Base-by-base conservation (phyloP, 2,329 filamentous ascomycete species). In the Mycogone perniciosa region DNA sequence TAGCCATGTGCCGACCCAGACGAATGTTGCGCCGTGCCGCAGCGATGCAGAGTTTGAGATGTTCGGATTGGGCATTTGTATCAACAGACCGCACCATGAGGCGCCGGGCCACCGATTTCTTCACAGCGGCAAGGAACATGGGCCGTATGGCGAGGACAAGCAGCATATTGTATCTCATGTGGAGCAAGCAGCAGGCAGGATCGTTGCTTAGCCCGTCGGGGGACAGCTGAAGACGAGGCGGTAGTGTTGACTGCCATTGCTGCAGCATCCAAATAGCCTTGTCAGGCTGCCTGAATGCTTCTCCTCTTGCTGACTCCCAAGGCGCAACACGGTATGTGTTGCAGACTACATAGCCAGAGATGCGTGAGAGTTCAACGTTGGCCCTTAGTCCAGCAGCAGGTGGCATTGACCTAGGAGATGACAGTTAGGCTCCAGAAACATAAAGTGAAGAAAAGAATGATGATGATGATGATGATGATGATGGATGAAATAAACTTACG, bases 121-220 rank as follows among this genome's bases (percentile, higher is more conserved):
- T 75, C 29, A 76, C 72, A 2, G 72, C 68, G 6, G 68, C 64
- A 41, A 78, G 70, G 56, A 77, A 73, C 11, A 74, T 65, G 3
- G 76, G 75, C 0, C 76, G 72, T 30, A 75, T 65, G 8, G 73
- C 67, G 10, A 78, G 64, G 43, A 79, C 72, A n/a, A 75, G 54
- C 11, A 78, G 69, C 70, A 77, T 63, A 54, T 78, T 76, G 57
- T 73, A 71, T 47, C 64, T 62, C 75, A 79, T 76, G 53, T 79
- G 76, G 40, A 79, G 60, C 39, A 70, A 61, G 58, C 69, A 74
- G 47, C 65, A 63, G 6, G 72, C 68, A 20, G 74, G 69, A 54
- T 77, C 74, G 27, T 60, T 60, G 53, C 66, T 69, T 33, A 67
- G 52, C 2, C 61, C 62, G 26, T 66, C 61, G 3, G 64, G 62